Percentiles rank a stretch among this genome's conserved stretches.
Conservation (phyloP, 768 basidiomycete genomes). For the Termitomyces sp. region DNA sequence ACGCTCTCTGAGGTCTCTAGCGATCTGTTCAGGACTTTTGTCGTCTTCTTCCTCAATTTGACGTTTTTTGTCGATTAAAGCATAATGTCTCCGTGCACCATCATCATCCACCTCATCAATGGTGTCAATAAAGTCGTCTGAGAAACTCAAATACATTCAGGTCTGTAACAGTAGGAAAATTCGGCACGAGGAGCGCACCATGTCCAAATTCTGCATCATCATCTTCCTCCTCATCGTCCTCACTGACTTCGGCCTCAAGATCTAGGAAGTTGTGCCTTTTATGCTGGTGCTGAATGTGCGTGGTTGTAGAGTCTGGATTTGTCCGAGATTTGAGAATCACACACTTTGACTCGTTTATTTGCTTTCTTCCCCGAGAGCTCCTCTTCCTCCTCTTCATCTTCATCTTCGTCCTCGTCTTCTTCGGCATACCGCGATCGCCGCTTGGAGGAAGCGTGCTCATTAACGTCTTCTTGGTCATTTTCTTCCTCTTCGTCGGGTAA, state of each 20-base stretch:
- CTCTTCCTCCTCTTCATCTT: slow-evolving; percentile 49
- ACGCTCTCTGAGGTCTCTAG: slow-evolving; percentile 72
- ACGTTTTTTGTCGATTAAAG: slow-evolving; percentile 58
- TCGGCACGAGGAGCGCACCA: slow-evolving; percentile 26
- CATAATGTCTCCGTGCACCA: slow-evolving; percentile 53
- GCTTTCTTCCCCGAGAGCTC: slow-evolving; percentile 41
- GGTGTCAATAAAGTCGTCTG: slow-evolving; percentile 71
- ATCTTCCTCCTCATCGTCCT: slow-evolving; percentile 94
- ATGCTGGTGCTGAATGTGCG: slow-evolving; percentile 48
- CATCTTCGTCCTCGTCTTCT: slow-evolving; percentile 34
- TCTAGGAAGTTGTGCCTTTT: slow-evolving; percentile 81
- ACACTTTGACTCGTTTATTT: slow-evolving; percentile 60
- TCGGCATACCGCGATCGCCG: slow-evolving; percentile 22
- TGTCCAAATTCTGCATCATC: slow-evolving; percentile 67
- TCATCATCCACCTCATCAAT: slow-evolving; percentile 64
- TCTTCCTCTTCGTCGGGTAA: slow-evolving; percentile 36
- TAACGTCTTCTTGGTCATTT: slow-evolving; percentile 26
- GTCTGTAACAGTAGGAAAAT: background rate
- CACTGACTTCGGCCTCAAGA: slow-evolving; percentile 93
- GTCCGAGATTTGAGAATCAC: slow-evolving; percentile 10
- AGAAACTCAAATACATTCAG: slow-evolving; percentile 1
- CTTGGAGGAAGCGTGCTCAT: slow-evolving; percentile 32
- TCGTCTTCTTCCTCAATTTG: slow-evolving; percentile 71
- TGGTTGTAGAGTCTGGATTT: slow-evolving; percentile 3
- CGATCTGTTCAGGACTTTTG: slow-evolving; percentile 79